Evolutionary conservation across 1,139 yeast species (phyloP).

Genomic region (Saccharomyces hybrid): DNA sequence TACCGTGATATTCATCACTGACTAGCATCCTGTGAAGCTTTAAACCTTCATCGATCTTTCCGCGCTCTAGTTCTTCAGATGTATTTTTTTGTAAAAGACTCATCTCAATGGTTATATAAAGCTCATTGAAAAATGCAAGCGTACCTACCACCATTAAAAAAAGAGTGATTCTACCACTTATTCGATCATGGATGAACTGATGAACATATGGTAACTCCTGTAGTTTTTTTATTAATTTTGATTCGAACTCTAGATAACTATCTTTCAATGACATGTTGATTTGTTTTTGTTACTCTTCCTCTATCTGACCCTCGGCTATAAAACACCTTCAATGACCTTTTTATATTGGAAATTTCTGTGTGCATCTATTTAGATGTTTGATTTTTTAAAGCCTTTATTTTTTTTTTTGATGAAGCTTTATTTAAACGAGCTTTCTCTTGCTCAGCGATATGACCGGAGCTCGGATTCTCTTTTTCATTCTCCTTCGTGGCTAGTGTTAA

Average conservation of each 20-base stretch:
- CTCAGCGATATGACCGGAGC: not conserved
- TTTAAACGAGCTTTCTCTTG: slow-evolving; percentile 2
- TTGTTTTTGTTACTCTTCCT: not conserved
- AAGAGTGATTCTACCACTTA: slow-evolving; percentile 31
- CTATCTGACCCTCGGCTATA: no score
- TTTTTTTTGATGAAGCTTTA: not conserved
- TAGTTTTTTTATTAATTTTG: slow-evolving; percentile 13
- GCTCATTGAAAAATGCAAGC: slow-evolving; percentile 29
- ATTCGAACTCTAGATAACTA: slow-evolving; percentile 19
- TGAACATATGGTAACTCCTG: slow-evolving; percentile 20
- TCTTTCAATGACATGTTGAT: slow-evolving; percentile 1
- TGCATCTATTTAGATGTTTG: not conserved
- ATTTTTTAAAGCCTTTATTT: not conserved
- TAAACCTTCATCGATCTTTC: slow-evolving; percentile 26
- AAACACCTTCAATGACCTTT: not conserved
- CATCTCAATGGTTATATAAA: slow-evolving; percentile 31
- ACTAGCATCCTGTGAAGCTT: slow-evolving; percentile 25
- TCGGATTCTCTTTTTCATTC: not conserved
- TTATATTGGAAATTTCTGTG: no score
- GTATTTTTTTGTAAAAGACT: slow-evolving; percentile 28
- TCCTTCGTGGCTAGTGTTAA: not conserved
- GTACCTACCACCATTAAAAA: slow-evolving; percentile 27
- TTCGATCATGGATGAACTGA: slow-evolving; percentile 24
- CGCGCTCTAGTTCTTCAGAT: slow-evolving; percentile 27
- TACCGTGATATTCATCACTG: slow-evolving; percentile 30